These are phyloP conservation scores for Cucurbita maxima DNA, from an alignment of 306 rosid genomes.

Conservation along the genomic window DNA sequence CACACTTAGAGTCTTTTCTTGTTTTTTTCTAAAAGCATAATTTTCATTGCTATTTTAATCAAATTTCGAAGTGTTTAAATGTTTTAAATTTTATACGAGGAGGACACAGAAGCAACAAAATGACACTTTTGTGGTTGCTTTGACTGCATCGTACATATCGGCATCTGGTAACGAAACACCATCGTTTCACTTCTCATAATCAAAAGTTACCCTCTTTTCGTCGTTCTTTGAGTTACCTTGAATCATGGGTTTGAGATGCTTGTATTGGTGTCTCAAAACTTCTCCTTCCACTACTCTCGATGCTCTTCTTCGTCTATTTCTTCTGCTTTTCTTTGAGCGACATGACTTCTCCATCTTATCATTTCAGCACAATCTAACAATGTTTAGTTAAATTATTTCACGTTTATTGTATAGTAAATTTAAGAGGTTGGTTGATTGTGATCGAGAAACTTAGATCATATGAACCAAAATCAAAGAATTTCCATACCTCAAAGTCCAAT, in stretches of 20 bases:
- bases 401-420: no score
- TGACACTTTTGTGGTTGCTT: not conserved
- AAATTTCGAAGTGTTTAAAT: no score
- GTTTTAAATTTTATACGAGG: no score
- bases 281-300: not conserved
- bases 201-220: not conserved
- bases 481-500: no score
- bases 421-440: no score
- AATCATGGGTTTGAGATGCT: not conserved
- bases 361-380: not conserved
- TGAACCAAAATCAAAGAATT: no score
- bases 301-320: not conserved
- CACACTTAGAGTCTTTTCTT: no score
- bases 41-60: no score
- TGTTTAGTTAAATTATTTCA: no score
- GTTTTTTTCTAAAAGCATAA: no score
- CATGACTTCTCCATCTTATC: not conserved
- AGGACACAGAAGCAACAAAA: no score
- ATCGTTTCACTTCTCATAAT: not conserved
- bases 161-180: not conserved
- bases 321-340: not conserved
- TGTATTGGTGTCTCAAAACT: not conserved
- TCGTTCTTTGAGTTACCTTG: not conserved
- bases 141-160: not conserved
- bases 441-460: no score